Evolutionary conservation across 345 rosid species (phyloP).

Genomic region (Brassica napus): Da-Ae NC_063439.1:24746501-24747000

Average conservation of each 20-base stretch:
- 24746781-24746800: slow-evolving; percentile 73
- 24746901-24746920: slow-evolving; percentile 62
- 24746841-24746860: slow-evolving; percentile 20
- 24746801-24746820: slow-evolving; percentile 73
- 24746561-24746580: slow-evolving; percentile 49
- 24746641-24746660: slow-evolving; percentile 43
- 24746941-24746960: slow-evolving; percentile 74
- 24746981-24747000: slow-evolving; percentile 39
- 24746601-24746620: slow-evolving; percentile 40
- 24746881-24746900: slow-evolving; percentile 23
- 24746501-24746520: slow-evolving; percentile 76
- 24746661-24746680: slow-evolving; percentile 39
- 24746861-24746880: not conserved
- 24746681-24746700: slow-evolving; percentile 45
- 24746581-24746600: slow-evolving; percentile 40
- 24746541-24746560: slow-evolving; percentile 61
- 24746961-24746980: slow-evolving; percentile 57
- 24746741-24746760: slow-evolving; percentile 63
- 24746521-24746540: slow-evolving; percentile 60
- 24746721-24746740: slow-evolving; percentile 39
- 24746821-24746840: slow-evolving; percentile 51
- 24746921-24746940: slow-evolving; percentile 69
- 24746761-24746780: slow-evolving; percentile 78
- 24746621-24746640: slow-evolving; percentile 52
- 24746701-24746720: slow-evolving; percentile 48